phyloP scores from a whole-genome alignment of 2,329 filamentous ascomycete genomes.

The Hypoxylon sp. region DNA sequence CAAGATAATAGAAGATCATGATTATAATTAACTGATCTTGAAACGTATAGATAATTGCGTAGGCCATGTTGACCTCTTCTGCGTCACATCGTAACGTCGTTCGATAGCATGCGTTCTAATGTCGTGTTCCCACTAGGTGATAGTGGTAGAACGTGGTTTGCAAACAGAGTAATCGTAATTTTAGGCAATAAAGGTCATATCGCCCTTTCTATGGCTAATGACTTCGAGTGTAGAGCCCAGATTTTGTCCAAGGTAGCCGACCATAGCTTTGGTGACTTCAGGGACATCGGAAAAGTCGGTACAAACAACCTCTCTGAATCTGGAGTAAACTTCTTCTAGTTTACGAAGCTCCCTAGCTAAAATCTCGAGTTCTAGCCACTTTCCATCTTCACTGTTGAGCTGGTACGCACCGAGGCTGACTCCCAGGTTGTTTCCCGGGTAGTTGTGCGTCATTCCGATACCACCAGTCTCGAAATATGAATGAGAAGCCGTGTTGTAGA shows the following conservation, averaged over 20 bases:
- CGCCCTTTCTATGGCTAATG: slow-evolving; percentile 55
- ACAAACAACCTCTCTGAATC: slow-evolving; percentile 59
- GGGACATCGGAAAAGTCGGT: slow-evolving; percentile 57
- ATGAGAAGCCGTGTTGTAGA: slow-evolving; percentile 60
- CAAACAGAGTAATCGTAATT: not conserved
- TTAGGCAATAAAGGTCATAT: slow-evolving; percentile 48
- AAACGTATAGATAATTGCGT: slow-evolving; percentile 35
- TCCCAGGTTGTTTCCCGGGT: slow-evolving; percentile 48
- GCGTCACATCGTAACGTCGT: slow-evolving; percentile 39
- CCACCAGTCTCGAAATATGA: slow-evolving; percentile 55
- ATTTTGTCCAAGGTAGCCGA: slow-evolving; percentile 60
- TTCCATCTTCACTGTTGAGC: slow-evolving; percentile 60
- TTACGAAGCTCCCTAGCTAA: slow-evolving; percentile 62
- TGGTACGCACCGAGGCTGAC: slow-evolving; percentile 61
- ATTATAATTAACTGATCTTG: slow-evolving; percentile 30
- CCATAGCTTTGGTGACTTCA: slow-evolving; percentile 61
- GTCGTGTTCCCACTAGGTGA: slow-evolving; percentile 5
- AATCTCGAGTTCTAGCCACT: slow-evolving; percentile 63
- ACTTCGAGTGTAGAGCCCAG: slow-evolving; percentile 60
- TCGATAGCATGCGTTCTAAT: slow-evolving; percentile 15
- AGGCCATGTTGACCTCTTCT: slow-evolving; percentile 24
- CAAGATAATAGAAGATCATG: slow-evolving; percentile 16
- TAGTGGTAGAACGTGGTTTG: slow-evolving; percentile 16
- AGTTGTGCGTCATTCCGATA: slow-evolving; percentile 38
- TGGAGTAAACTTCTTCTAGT: slow-evolving; percentile 61